phyloP scores from a whole-genome alignment of 768 basidiomycete species.

The Trametes cingulata region DNA sequence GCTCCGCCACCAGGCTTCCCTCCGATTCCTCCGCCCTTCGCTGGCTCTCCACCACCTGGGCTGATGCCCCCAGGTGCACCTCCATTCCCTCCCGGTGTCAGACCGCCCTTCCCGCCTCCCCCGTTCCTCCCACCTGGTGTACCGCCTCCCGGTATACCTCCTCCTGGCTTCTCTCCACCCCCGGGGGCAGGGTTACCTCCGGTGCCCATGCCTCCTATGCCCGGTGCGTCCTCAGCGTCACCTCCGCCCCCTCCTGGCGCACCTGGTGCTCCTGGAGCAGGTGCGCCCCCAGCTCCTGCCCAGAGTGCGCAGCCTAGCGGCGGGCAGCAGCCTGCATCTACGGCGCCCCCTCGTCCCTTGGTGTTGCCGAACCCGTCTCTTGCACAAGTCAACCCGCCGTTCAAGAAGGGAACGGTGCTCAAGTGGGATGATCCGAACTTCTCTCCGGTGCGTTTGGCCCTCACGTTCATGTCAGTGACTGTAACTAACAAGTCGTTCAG shows the following conservation, averaged over 20 bases:
- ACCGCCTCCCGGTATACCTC: constrained; percentile 36
- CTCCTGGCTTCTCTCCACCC: constrained; percentile 32
- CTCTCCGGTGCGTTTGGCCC: constrained; percentile 58
- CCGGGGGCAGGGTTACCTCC: constrained; percentile 28
- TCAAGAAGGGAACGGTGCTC: constrained; percentile 75
- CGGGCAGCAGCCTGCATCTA: constrained; percentile 25
- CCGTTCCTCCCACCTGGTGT: constrained; percentile 37
- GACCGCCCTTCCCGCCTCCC: constrained; percentile 38
- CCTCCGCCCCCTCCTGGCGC: constrained; percentile 30
- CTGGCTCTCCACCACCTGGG: constrained; percentile 44
- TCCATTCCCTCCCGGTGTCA: constrained; percentile 40
- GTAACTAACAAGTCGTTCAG: constrained; percentile 38
- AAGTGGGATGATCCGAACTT: constrained; percentile 80
- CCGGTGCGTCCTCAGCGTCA: constrained; percentile 24
- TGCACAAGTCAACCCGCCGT: constrained; percentile 66
- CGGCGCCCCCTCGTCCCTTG: constrained; percentile 32
- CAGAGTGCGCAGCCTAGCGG: constrained; percentile 30
- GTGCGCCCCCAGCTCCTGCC: constrained; percentile 27
- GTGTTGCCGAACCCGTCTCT: constrained; percentile 57
- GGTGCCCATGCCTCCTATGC: constrained; percentile 26
- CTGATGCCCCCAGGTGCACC: constrained; percentile 41
- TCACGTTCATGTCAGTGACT: neutral
- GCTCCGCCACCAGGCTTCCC: constrained; percentile 56
- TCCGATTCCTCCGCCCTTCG: constrained; percentile 35
- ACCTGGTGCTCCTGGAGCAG: constrained; percentile 31